These are phyloP conservation scores for Fusarium sp. DNA, from an alignment of 2,329 filamentous ascomycete species.

Conservation along the genomic window DNA sequence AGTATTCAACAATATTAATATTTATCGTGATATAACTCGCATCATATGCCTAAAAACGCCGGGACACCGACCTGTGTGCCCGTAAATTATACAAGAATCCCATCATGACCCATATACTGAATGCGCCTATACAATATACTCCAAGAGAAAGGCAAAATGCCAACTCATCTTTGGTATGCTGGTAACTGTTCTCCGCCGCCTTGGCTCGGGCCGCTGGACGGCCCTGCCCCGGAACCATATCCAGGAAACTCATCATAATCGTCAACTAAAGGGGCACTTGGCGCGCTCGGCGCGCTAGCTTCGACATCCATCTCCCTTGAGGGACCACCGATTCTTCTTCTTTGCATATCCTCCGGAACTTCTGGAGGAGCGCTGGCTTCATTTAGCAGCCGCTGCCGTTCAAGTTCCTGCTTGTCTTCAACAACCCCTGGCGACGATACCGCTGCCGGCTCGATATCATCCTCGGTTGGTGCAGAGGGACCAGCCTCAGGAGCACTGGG, in stretches of 20 bases:
- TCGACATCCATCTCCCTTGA: slow-evolving; percentile 48
- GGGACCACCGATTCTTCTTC: slow-evolving; percentile 46
- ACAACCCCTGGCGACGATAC: slow-evolving; percentile 47
- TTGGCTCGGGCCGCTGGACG: slow-evolving; percentile 34
- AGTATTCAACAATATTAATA: slow-evolving; percentile 10
- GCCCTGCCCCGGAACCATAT: slow-evolving; percentile 44
- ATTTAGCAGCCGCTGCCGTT: slow-evolving; percentile 70
- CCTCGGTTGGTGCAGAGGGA: slow-evolving; percentile 60
- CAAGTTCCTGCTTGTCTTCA: slow-evolving; percentile 85
- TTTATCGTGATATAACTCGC: slow-evolving; percentile 29
- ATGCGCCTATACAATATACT: slow-evolving; percentile 25
- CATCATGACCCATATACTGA: slow-evolving; percentile 20
- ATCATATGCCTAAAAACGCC: slow-evolving; percentile 34
- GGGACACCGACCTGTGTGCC: slow-evolving; percentile 15
- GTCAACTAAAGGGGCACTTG: slow-evolving; percentile 68
- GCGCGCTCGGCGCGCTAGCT: slow-evolving; percentile 70
- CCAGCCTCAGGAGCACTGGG: slow-evolving; percentile 33
- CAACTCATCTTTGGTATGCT: slow-evolving; percentile 53
- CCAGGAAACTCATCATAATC: slow-evolving; percentile 63
- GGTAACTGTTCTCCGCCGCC: slow-evolving; percentile 51
- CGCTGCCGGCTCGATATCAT: slow-evolving; percentile 52
- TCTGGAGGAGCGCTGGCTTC: slow-evolving; percentile 73
- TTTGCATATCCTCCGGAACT: slow-evolving; percentile 64
- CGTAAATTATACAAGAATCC: slow-evolving; percentile 22
- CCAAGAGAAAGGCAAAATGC: background rate